A percentile compares a stretch with the other conserved stretches of the same genome.
Conservation (phyloP, 176 grass and related monocot species). For the Eleusine indica region DNA sequence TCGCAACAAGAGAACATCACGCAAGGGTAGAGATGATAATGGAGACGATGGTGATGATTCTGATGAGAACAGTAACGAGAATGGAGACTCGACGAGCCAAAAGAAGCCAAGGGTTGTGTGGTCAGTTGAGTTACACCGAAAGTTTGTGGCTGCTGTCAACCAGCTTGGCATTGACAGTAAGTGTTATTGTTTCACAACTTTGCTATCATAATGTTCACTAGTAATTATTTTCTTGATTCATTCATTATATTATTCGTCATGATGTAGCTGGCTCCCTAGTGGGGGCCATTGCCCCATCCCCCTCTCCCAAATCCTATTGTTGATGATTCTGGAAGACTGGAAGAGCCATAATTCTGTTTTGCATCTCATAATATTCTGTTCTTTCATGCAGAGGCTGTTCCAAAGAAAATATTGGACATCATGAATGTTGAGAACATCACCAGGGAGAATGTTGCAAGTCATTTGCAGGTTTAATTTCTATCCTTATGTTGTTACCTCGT, state of each 20-base stretch:
- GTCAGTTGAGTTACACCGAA: slow-evolving; percentile 78
- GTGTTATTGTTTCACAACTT: slow-evolving; percentile 23
- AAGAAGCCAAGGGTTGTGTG: slow-evolving; percentile 90
- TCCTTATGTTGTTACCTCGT: neutral
- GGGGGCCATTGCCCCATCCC: neutral
- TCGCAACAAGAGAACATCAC: slow-evolving; percentile 40
- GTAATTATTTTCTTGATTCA: slow-evolving; percentile 2
- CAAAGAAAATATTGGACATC: slow-evolving; percentile 86
- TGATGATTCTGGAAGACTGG: neutral
- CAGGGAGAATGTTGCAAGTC: slow-evolving; percentile 97
- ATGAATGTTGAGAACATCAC: slow-evolving; percentile 92
- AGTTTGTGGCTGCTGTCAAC: slow-evolving; percentile 87
- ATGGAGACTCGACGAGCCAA: slow-evolving; percentile 38
- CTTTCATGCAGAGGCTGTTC: slow-evolving; percentile 73
- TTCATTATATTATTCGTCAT: neutral
- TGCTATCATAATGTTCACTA: slow-evolving; percentile 3
- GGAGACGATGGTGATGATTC: slow-evolving; percentile 65
- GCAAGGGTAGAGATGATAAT: slow-evolving; percentile 61
- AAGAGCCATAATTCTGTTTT: neutral
- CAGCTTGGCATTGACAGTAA: slow-evolving; percentile 94
- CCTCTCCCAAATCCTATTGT: neutral
- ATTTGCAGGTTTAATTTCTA: slow-evolving; percentile 68
- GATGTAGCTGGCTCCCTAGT: neutral
- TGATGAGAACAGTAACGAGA: slow-evolving; percentile 61
- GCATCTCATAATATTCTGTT: neutral